Evolutionary conservation across 2,329 filamentous ascomycete species (phyloP).

Genomic region (Ascochyta fabae): DNA sequence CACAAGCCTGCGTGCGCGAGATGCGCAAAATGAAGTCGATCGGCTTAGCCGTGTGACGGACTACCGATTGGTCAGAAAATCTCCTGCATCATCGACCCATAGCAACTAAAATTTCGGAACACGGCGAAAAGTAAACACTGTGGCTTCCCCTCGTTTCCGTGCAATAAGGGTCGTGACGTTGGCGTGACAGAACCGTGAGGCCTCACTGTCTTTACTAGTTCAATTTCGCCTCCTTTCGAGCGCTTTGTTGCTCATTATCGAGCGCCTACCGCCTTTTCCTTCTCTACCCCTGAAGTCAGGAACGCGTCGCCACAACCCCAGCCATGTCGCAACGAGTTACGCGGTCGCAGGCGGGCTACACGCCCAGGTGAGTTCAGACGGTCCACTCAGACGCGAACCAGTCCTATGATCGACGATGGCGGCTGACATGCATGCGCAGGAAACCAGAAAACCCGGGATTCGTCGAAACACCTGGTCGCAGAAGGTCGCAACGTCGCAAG

Average conservation of each 20-base stretch:
- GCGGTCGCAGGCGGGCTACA: slow-evolving; percentile 57
- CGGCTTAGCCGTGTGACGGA: slow-evolving; percentile 2
- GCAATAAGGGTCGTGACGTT: slow-evolving; percentile 2
- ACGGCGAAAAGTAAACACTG: slow-evolving; percentile 19
- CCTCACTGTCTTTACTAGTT: not conserved
- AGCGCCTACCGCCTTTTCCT: not conserved
- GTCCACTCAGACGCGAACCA: not conserved
- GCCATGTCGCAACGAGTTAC: slow-evolving; percentile 52
- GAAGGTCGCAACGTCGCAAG: slow-evolving; percentile 52
- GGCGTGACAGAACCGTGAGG: not conserved
- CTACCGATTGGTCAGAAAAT: slow-evolving; percentile 13
- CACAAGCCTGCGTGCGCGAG: no score
- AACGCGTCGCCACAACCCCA: slow-evolving; percentile 11
- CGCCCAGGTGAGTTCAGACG: slow-evolving; percentile 51
- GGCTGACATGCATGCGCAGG: slow-evolving; percentile 42
- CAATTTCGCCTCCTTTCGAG: not conserved
- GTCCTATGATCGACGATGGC: slow-evolving; percentile 2
- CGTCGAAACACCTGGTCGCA: slow-evolving; percentile 57
- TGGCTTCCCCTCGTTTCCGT: slow-evolving; percentile 4
- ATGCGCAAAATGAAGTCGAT: slow-evolving; percentile 8
- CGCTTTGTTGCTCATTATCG: not conserved
- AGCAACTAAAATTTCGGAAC: slow-evolving; percentile 20
- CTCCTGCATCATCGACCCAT: slow-evolving; percentile 11
- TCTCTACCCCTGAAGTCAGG: slow-evolving; percentile 6
- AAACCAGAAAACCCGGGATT: slow-evolving; percentile 53